Evolutionary conservation across 2,329 filamentous ascomycete species (phyloP), one percentile per base, ranked within the genome.

Genomic region (Cladosporium sp.): DNA sequence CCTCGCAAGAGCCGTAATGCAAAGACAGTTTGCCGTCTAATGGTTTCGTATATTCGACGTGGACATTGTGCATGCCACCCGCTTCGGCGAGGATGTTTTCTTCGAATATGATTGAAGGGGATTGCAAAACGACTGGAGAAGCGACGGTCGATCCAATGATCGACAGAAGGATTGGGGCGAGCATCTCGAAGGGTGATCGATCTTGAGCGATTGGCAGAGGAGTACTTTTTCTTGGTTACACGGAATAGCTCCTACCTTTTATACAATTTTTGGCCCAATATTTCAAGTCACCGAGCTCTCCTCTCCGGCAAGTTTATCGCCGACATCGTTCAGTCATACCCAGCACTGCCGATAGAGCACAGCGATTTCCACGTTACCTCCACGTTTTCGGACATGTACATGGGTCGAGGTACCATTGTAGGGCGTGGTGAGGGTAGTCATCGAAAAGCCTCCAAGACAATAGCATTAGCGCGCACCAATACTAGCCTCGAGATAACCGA

Each of bases 11-110:
- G 1, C 74, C 76, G 55, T 77, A 74, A 6, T 75, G 67, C 19
- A 77, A 56, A 2, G 66, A 65, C 7, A 77, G 51, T 13, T 73
- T 62, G 6, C 74, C 75, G 50, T 75, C 70, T 24, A 74, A 70
- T 17, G 64, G 62, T 15, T 66, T 61, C 34, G 66, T 65, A 53
- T 73, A 77, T 4, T 62, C 66, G 17, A 79, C 62, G 38, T 77
- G 70, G 24, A 79, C 65, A 56, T 79, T 79, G 57, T 79, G 74
- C 53, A 79, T 58, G 17, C 63, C 63, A 36, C 63, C 61, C 22
- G 60, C 63, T 43, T 66, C 62, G 7, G 59, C 60, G 8, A 55
- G 24, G 15, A 64, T 57, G 19, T 47, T 50, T 51, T 63, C 50
- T 48, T 61, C 54, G 32, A 64, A 64, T 4, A 51, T 47, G 11